Base-by-base conservation (phyloP, 192 early-diverging fungal genomes). In the Diversispora epigaea region DNA sequence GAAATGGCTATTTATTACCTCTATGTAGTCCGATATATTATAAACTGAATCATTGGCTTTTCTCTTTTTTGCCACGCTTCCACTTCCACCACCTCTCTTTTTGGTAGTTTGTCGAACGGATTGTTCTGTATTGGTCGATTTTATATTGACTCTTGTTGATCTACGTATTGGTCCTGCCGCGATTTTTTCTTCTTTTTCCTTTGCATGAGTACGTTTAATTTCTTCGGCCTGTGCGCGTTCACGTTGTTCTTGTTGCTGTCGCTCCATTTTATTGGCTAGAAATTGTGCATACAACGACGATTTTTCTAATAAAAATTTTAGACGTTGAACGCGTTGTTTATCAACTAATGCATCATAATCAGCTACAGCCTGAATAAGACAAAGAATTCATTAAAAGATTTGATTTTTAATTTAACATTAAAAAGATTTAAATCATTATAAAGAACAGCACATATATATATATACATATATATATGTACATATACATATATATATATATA, bases 261-360 rank as follows among this genome's bases (percentile, higher is more conserved):
- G 84, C 65, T 94, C 89, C 63, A 96, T 81, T 79, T 91, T 89
- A n/a, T 86, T 77, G 1, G 89, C 86, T 3, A 96, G 81, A 77
- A 94, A 94, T 41, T 84, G 86, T 49, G 90, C 89, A 78, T 94
- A 96, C 0, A 91, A 86, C 3, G 92, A 86, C 0, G 95, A 93
- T 75, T 91, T 91, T 77, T 92, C 91, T 4, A 96, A 81, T 69
- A 96, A 84, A 76, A 92, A 93, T 69, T 93, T 84, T 11, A 94
- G 82, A 22, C 93, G 88, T 73, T 92, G 87, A 75, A 90, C 83
- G 19, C 91, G 83, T 71, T 93, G 86, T 46, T 86, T 82, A 45
- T 87, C 85, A 52, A 85, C 85, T 21, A 84, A 76, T 0, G 81
- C 76, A 44, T 87, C 85, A 77, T 88, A 92, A 77, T 91, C 85